phyloP scores from a whole-genome alignment of 768 basidiomycete species.

The Mycena metata region DNA sequence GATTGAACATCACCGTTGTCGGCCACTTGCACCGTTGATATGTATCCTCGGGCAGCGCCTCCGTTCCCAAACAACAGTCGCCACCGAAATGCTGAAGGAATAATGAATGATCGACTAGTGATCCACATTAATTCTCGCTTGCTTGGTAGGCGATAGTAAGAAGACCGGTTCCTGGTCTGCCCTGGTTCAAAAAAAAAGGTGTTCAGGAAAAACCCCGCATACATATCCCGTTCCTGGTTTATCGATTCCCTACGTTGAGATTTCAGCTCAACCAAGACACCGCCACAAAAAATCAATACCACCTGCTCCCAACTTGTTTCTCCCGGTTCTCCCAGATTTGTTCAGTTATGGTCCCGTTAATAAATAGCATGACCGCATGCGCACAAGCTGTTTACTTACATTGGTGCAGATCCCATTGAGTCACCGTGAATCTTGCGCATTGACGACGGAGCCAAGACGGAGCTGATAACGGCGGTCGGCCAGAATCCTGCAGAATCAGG shows the following conservation, averaged over 20 bases:
- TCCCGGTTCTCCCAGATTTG: neutral
- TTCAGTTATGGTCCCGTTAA: too few relatives aligned
- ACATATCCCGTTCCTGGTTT: neutral
- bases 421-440: neutral
- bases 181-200: too few relatives aligned
- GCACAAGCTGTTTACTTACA: neutral
- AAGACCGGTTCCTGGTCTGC: too few relatives aligned
- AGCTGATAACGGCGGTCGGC: too few relatives aligned
- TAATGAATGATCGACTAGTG: neutral
- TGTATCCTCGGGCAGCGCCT: conserved; percentile 30
- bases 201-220: neutral
- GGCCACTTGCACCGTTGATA: neutral
- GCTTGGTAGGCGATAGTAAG: too few relatives aligned
- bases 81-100: neutral
- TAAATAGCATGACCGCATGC: neutral
- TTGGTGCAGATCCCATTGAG: neutral
- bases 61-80: conserved; percentile 34
- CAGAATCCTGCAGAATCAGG: too few relatives aligned
- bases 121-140: too few relatives aligned
- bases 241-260: conserved; percentile 6
- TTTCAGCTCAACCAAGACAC: neutral
- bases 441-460: neutral
- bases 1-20: conserved; percentile 3
- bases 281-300: neutral
- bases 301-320: too few relatives aligned